These are phyloP conservation scores for Leptomonas pyrrhocoris DNA, from an alignment of 208 protist species.

Conservation along the genomic window DNA sequence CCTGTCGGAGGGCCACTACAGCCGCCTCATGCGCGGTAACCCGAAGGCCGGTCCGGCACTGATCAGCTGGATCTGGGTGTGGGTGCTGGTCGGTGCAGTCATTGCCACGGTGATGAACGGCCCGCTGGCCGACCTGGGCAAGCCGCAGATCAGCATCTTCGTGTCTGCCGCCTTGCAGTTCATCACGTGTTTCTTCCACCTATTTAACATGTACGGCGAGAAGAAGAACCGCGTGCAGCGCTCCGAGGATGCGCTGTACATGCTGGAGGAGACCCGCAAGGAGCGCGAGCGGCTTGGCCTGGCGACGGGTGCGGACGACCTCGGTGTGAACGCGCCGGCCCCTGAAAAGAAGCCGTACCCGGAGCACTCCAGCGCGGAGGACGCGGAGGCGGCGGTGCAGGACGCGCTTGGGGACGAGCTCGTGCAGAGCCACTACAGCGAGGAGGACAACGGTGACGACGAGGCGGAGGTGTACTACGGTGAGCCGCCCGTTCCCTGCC, in stretches of 20 bases:
- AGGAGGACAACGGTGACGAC: not conserved
- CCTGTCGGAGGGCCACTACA: slow-evolving; percentile 82
- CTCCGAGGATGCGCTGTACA: slow-evolving; percentile 36
- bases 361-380: slow-evolving; percentile 15
- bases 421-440: slow-evolving; percentile 10
- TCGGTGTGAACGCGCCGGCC: not conserved
- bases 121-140: slow-evolving; percentile 50
- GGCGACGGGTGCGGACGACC: not conserved
- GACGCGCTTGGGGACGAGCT: slow-evolving; percentile 1
- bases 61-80: slow-evolving; percentile 77
- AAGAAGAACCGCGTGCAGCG: slow-evolving; percentile 54
- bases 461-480: slow-evolving; percentile 17
- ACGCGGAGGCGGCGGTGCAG: slow-evolving; percentile 15
- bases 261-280: slow-evolving; percentile 36
- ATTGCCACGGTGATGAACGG: too few relatives aligned
- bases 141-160: slow-evolving; percentile 45
- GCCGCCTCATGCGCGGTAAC: slow-evolving; percentile 52
- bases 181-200: slow-evolving; percentile 46
- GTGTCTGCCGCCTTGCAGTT: slow-evolving; percentile 59
- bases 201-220: slow-evolving; percentile 77
- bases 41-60: slow-evolving; percentile 53
- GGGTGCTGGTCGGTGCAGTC: slow-evolving; percentile 53
- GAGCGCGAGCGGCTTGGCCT: slow-evolving; percentile 33
- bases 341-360: slow-evolving; percentile 13
- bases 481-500: slow-evolving; percentile 23